Conservation (phyloP, 2,329 filamentous ascomycete species). For the Alternaria dauci region DNA sequence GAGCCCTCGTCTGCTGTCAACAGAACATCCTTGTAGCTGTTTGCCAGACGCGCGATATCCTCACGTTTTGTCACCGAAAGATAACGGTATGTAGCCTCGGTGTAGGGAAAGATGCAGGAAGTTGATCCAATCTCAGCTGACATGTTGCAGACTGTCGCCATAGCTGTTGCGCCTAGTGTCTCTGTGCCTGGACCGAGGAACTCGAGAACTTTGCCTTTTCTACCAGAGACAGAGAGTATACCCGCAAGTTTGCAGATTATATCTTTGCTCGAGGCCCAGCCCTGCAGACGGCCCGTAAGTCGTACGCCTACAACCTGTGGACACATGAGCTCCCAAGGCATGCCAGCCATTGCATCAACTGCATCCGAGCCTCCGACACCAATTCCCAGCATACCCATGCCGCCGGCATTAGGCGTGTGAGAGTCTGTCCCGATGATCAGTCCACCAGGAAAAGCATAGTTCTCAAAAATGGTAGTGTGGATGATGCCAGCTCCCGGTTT, state of each 20-base stretch:
- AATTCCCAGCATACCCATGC: constrained; percentile 49
- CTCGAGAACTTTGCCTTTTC: constrained; percentile 50
- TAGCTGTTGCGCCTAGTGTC: constrained; percentile 47
- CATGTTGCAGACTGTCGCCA: constrained; percentile 53
- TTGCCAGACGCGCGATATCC: constrained; percentile 33
- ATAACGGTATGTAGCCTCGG: constrained; percentile 28
- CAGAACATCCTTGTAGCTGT: constrained; percentile 33
- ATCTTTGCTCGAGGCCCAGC: constrained; percentile 49
- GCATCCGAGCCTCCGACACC: constrained; percentile 44
- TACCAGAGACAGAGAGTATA: constrained; percentile 46
- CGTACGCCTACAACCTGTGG: constrained; percentile 47
- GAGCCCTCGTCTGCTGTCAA: constrained; percentile 42
- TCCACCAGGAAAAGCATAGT: constrained; percentile 51
- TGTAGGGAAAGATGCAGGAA: constrained; percentile 51
- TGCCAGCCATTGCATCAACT: constrained; percentile 41
- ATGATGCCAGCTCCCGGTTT: constrained; percentile 38
- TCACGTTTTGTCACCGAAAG: constrained; percentile 41
- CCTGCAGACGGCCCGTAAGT: constrained; percentile 39
- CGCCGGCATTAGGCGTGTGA: constrained; percentile 51
- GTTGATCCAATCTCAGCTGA: constrained; percentile 51
- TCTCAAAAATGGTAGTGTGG: constrained; percentile 54
- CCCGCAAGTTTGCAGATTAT: constrained; percentile 52
- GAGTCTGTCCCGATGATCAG: constrained; percentile 52
- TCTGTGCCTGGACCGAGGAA: constrained; percentile 49
- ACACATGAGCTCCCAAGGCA: constrained; percentile 49